Conservation (phyloP, 2,329 filamentous ascomycete species). For the Xylariaceae sp. region DNA sequence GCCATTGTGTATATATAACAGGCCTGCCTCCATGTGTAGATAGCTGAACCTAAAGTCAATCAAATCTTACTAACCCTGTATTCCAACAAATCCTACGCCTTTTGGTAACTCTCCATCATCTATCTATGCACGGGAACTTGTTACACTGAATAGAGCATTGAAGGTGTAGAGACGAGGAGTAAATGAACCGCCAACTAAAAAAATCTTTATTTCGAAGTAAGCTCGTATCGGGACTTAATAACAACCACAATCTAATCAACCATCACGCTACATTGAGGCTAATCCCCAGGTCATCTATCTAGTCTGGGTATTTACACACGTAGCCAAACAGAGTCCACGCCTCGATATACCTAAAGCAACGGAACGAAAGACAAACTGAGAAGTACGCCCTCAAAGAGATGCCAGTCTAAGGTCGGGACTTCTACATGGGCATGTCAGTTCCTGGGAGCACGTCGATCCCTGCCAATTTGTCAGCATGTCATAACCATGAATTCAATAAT, state of each 20-base stretch:
- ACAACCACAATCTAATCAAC: background rate
- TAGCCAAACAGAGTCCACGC: background rate
- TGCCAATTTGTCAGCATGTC: slow-evolving; percentile 12
- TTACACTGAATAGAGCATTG: no score
- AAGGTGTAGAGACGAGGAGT: no score
- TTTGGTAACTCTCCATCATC: no score
- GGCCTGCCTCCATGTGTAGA: no score
- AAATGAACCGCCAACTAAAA: background rate
- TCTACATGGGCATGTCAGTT: slow-evolving; percentile 24
- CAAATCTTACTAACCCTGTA: no score
- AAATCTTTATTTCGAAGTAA: background rate
- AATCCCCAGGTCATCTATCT: background rate
- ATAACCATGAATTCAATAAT: background rate
- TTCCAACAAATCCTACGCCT: no score
- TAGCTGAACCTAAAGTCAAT: no score
- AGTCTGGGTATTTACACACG: background rate
- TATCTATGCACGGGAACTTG: no score
- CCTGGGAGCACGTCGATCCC: slow-evolving; percentile 35
- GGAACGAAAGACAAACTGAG: background rate
- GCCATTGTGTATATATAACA: no score
- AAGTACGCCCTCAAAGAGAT: background rate
- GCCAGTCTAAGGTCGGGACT: background rate
- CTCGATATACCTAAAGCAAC: background rate
- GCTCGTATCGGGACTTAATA: background rate
- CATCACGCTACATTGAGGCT: background rate